These are phyloP conservation scores for Hypoxylon sp. DNA, from an alignment of 2,329 filamentous ascomycete genomes.

Conservation along the genomic window DNA sequence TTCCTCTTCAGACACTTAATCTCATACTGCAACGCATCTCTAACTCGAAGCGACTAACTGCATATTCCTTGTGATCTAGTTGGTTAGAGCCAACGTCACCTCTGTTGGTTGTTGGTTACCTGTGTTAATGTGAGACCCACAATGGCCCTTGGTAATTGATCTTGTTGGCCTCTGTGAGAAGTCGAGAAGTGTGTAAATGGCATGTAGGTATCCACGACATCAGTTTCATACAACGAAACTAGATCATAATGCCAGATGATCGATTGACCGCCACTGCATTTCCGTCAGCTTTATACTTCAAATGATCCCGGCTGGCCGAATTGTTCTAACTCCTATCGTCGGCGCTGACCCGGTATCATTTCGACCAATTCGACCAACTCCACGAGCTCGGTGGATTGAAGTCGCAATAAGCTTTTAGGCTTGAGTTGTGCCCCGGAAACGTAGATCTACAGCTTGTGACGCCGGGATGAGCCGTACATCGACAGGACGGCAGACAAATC, in stretches of 20 bases:
- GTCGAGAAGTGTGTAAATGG: not conserved
- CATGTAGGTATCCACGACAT: not conserved
- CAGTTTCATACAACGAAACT: not conserved
- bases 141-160: not conserved
- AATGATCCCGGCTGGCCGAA: too few relatives aligned
- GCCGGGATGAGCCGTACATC: slow-evolving; percentile 31
- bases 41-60: not conserved
- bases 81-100: not conserved
- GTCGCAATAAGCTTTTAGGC: slow-evolving; percentile 35
- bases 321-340: slow-evolving; percentile 5
- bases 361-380: not conserved
- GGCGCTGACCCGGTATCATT: slow-evolving; percentile 4
- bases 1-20: not conserved
- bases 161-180: slow-evolving; percentile 1
- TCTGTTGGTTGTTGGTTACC: not conserved
- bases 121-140: slow-evolving; percentile 2
- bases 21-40: not conserved
- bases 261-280: not conserved
- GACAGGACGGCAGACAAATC: slow-evolving; percentile 16
- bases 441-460: slow-evolving; percentile 31
- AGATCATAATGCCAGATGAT: not conserved
- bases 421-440: slow-evolving; percentile 9
- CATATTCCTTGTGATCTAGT: not conserved
- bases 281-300: too few relatives aligned
- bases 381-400: slow-evolving; percentile 3